Evolutionary conservation across 2,329 filamentous ascomycete genomes (phyloP), one percentile per base, ranked within the genome.

Genomic region (Rutstroemia sp.): DNA sequence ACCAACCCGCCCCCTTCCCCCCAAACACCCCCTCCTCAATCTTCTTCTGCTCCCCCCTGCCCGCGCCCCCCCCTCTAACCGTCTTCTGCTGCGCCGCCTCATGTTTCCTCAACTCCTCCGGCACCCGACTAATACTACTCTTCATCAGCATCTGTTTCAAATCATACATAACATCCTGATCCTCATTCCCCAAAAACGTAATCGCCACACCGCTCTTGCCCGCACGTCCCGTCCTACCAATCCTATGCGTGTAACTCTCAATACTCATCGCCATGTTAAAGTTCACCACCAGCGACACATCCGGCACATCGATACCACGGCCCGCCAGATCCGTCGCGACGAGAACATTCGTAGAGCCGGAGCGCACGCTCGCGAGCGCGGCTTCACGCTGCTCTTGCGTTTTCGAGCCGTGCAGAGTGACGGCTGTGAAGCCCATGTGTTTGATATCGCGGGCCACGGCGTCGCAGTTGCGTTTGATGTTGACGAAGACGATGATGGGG

Each of bases 401-500:
- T 74, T 99, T 99, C 75, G 85, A 90, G 61, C 94, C 92, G 75
- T 99, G 94, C 34, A 99, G 76, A 0, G 92, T 96, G 66, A 95
- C 92, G 7, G 87, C 83, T 19, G 84, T 88, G 79, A 91, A 94
- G 65, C 94, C 94, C 85, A 94, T 94, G 52, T 88, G 82, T 70
- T 95, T 94, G 77, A 99, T 94, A 69, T 97, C 92, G 59, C 90
- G 83, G 3, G 92, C 92, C 49, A 99, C 87, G 58, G 90, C 89
- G 71, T 99, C 94, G 76, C 92, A 97, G 76, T 97, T 97, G 66
- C 92, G 88, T 75, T 97, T 97, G 83, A 97, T 96, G 73, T 99
- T 99, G 81, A 99, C 94, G 71, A 99, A 99, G 62, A 99, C 92
- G 66, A 99, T 99, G 71, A 99, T 95, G 16, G 94, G 94, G 8